Base-by-base conservation (phyloP, 2,329 filamentous ascomycete species). In the Fusarium lyarnte region DNA sequence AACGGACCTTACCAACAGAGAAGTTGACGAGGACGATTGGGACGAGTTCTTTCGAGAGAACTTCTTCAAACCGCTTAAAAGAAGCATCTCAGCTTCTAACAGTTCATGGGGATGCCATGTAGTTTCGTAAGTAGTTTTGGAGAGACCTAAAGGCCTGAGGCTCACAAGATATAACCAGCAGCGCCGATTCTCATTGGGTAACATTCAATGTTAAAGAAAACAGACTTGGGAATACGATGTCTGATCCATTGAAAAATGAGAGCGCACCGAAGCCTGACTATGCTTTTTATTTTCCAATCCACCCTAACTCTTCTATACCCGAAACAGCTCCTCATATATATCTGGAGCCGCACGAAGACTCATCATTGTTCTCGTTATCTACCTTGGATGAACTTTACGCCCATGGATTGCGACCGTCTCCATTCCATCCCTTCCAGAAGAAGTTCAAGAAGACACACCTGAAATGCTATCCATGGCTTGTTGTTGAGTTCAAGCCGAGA, bases 1-100 rank as follows among this genome's bases (percentile, higher is more conserved):
- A 25, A 8, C 10, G 16, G 23, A 25, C 42, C 16, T 43, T 19
- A 25, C 42, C 1, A 6, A 25, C 23, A 12, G 11, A n/a, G 6
- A 39, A 1, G 38, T 39, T 21, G 7, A 0, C 1, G 38, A 39
- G 38, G 6, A 8, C 0, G 3, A 21, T 1, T 39, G 38, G 38
- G 8, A 3, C 8, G 0, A 4, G 10, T 43, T 25, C 3, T 19
- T 43, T 25, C 41, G 11, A 25, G 23, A 43, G 0, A 25, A 9
- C 10, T 43, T 43, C 42, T 25, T 43, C 1, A 23, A 25, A 5
- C 42, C 7, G 23, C 42, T 43, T 8, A 6, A 43, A 43, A 6
- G 19, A 43, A 43, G 41, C 33, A 39, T 16, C 27, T n/a, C 10
- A 2, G 19, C 16, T 3, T 19, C 23, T 5, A 4, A 43, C 2